phyloP scores from a whole-genome alignment of 2,329 filamentous ascomycete genomes.

The Monosporascus cannonballus region DNA sequence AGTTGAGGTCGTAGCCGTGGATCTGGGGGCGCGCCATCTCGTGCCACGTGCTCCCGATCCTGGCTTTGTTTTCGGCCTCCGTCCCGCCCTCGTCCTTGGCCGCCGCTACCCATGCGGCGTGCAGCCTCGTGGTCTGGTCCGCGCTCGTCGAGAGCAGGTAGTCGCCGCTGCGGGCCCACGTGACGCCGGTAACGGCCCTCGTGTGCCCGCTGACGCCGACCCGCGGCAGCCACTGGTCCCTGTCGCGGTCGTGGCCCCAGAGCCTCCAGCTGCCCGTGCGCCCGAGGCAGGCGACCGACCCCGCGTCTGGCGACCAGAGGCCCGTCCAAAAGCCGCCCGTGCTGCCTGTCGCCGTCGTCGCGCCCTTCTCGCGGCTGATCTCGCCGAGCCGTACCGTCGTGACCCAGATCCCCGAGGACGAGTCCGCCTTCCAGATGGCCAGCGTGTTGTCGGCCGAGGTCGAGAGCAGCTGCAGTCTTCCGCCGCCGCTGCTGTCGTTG shows the following conservation, averaged over 20 bases:
- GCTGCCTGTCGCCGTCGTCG: conserved; percentile 92
- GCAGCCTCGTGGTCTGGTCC: conserved; percentile 89
- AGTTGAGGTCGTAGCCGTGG: conserved; percentile 96
- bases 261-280: conserved; percentile 89
- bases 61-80: neutral
- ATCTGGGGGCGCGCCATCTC: conserved; percentile 95
- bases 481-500: conserved; percentile 23
- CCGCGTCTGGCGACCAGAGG: conserved; percentile 77
- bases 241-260: conserved; percentile 60
- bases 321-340: conserved; percentile 96
- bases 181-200: conserved; percentile 70
- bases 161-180: conserved; percentile 75
- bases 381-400: conserved; percentile 82
- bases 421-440: conserved; percentile 85
- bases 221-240: conserved; percentile 69
- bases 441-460: conserved; percentile 94
- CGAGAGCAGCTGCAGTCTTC: conserved; percentile 68
- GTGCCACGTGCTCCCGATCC: conserved; percentile 64
- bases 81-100: neutral
- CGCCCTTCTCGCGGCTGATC: conserved; percentile 90
- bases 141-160: conserved; percentile 85
- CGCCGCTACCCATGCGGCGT: conserved; percentile 65
- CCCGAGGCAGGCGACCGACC: conserved; percentile 72
- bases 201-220: conserved; percentile 81
- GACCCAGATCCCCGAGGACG: conserved; percentile 82